Evolutionary conservation across 2,329 filamentous ascomycete genomes (phyloP).

Genomic region (Fusarium oxysporum): DNA sequence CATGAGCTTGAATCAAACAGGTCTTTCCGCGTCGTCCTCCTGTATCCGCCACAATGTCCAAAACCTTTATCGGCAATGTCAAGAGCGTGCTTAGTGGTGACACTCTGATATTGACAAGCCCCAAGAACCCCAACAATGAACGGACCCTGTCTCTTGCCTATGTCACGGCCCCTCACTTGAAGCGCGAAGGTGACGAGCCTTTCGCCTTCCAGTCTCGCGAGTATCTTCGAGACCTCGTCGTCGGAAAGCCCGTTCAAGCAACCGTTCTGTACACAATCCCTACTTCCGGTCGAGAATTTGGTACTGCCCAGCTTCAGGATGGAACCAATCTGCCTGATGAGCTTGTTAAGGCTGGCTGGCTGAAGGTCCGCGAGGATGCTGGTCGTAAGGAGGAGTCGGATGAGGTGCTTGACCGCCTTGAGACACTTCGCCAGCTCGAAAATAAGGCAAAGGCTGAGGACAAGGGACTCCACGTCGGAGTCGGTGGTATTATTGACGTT

Average conservation of each 20-base stretch:
- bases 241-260: constrained; percentile 90
- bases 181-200: constrained; percentile 90
- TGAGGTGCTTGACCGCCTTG: constrained; percentile 76
- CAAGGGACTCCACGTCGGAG: constrained; percentile 83
- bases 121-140: constrained; percentile 84
- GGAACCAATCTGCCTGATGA: constrained; percentile 84
- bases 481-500: constrained; percentile 76
- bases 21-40: constrained; percentile 37
- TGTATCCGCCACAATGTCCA: constrained; percentile 57
- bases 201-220: constrained; percentile 96
- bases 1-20: constrained; percentile 20
- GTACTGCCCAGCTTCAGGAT: constrained; percentile 79
- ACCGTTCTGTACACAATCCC: constrained; percentile 89
- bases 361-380: constrained; percentile 93
- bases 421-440: constrained; percentile 82
- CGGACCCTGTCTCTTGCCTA: constrained; percentile 91
- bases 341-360: constrained; percentile 88
- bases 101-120: constrained; percentile 84
- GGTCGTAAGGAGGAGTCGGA: constrained; percentile 90
- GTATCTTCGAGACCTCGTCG: constrained; percentile 83
- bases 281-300: constrained; percentile 87
- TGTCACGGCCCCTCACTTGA: constrained; percentile 87
- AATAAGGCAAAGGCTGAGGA: constrained; percentile 79
- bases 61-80: constrained; percentile 76
- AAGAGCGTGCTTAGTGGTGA: constrained; percentile 96